A percentile compares a stretch with the other conserved stretches of the same genome.
These are phyloP conservation scores for Termitomyces sp. DNA, from an alignment of 768 basidiomycete species.

Conservation along the genomic window DNA sequence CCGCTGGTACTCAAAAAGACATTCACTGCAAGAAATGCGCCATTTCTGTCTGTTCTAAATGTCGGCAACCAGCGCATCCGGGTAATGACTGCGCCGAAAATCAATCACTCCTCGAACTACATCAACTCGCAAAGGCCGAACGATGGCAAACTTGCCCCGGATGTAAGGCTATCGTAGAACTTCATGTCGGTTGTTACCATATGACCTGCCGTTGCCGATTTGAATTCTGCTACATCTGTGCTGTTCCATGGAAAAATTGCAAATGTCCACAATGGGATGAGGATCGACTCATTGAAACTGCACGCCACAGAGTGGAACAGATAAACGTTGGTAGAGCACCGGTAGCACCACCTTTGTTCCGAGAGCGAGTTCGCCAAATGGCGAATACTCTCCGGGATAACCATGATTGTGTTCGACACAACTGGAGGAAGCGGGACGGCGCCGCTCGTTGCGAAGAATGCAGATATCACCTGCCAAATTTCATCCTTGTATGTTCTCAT, in stretches of 20 bases:
- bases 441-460: conserved; percentile 45
- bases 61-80: conserved; percentile 46
- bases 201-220: conserved; percentile 59
- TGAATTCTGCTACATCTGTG: conserved; percentile 68
- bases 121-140: conserved; percentile 39
- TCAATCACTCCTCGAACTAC: conserved; percentile 37
- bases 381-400: conserved; percentile 40
- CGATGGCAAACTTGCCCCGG: conserved; percentile 65
- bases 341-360: conserved; percentile 28
- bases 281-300: conserved; percentile 29
- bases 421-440: conserved; percentile 44
- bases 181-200: conserved; percentile 57
- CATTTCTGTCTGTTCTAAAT: conserved; percentile 39
- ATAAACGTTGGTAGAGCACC: conserved; percentile 23
- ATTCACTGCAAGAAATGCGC: conserved; percentile 41
- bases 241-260: conserved; percentile 60
- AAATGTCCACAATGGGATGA: conserved; percentile 67
- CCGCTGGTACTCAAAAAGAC: conserved; percentile 10
- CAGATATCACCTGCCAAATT: conserved; percentile 14
- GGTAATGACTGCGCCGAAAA: conserved; percentile 40
- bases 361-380: conserved; percentile 29
- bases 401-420: conserved; percentile 48
- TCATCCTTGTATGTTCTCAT: conserved; percentile 8
- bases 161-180: conserved; percentile 55
- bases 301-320: conserved; percentile 32